Evolutionary conservation across 805 yeast genomes (phyloP).

Genomic region (Tetrapisispora taiwanensis): DNA sequence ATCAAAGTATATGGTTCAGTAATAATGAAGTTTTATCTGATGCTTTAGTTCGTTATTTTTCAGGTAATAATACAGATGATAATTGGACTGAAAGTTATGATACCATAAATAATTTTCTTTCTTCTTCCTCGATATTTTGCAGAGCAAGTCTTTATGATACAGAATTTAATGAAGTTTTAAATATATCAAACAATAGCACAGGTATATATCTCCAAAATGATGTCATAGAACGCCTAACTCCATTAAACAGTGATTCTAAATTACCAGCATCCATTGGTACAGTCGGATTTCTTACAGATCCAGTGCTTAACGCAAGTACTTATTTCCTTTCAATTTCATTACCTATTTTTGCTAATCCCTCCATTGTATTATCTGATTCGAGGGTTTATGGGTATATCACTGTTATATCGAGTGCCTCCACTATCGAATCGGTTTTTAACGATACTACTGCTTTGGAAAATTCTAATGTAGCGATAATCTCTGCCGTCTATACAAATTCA

Average conservation of each 20-base stretch:
- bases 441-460: constrained; percentile 35
- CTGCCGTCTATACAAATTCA: constrained; percentile 19
- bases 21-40: constrained; percentile 49
- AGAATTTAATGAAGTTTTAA: constrained; percentile 38
- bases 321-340: constrained; percentile 66
- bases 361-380: constrained; percentile 50
- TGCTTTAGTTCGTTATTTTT: constrained; percentile 52
- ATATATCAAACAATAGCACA: constrained; percentile 34
- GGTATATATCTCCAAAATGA: constrained; percentile 26
- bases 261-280: constrained; percentile 36
- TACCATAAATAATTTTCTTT: constrained; percentile 50
- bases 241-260: constrained; percentile 39
- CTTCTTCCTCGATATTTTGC: constrained; percentile 52
- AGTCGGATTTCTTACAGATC: constrained; percentile 56
- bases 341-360: constrained; percentile 65
- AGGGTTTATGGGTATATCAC: constrained; percentile 64
- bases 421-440: constrained; percentile 32
- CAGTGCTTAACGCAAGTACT: constrained; percentile 37
- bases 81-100: constrained; percentile 39
- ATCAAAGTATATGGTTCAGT: constrained; percentile 58
- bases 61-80: constrained; percentile 55
- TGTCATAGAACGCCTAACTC: constrained; percentile 35
- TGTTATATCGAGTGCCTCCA: constrained; percentile 40
- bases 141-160: constrained; percentile 62
- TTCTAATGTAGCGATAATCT: constrained; percentile 26